Base-by-base conservation (phyloP, 78 protist species). In the Kipferlia bialata region DNA sequence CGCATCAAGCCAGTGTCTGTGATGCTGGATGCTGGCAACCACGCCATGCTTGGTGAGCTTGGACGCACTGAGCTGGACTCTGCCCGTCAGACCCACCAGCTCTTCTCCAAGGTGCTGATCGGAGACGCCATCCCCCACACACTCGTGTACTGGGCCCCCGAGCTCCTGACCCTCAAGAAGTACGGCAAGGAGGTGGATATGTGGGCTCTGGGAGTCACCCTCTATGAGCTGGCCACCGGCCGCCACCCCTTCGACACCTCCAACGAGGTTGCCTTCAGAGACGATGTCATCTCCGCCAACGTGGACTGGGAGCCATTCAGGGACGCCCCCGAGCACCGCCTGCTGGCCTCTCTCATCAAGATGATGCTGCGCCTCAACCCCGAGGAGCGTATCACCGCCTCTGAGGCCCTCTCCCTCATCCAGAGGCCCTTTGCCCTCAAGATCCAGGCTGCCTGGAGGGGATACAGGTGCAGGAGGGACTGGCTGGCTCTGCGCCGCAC, bases 91-190 rank as follows among this genome's bases (percentile, higher is more conserved):
- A 67, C 72, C 33, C 72, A 67, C 44, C 72, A 67, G 72, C 54
- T 67, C 17, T 67, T 67, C 54, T 67, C 72, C 60, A 67, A 67
- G 72, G 58, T 67, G n/a, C 44, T 67, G n/a, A 67, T 67, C 5
- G 58, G 72, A 2, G 61, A 67, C 26, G 72, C 72, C 17, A 67
- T 44, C 39, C 72, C 72, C 29, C 16, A 12, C 34, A 59, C 63
- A 13, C 63, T 59, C 36, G 63, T 59, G 17, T 70, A 70, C 51
- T 70, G 75, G 75, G 75, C 75, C 16, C 75, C 75, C 56, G 75
- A 70, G 63, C 58, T 70, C 34, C 63, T 70, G 34, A 70, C 29
- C 39, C 75, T 55, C 41, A 44, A 70, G 61, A 55, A 33, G 26
- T 72, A 72, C 59, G 59, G 58, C 18, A 24, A 37, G 48, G 32